A percentile compares a stretch with the other conserved stretches of the same genome.
Evolutionary conservation across 768 basidiomycete species (phyloP).

Genomic region (Serendipita sp.): DNA sequence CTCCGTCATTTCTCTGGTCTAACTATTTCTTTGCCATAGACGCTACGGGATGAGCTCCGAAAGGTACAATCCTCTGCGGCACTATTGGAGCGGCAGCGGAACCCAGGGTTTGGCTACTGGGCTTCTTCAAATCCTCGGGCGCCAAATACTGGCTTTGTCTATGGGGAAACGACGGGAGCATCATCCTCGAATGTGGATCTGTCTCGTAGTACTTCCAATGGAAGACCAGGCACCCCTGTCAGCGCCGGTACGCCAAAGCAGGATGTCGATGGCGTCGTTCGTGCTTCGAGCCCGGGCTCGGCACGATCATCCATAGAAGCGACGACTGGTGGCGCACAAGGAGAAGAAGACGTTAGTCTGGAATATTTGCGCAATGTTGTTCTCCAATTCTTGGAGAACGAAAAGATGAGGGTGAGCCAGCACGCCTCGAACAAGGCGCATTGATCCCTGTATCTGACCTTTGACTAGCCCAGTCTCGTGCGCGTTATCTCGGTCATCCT

Average conservation of each 20-base stretch:
- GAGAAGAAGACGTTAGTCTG: conserved; percentile 85
- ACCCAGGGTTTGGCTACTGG: conserved; percentile 94
- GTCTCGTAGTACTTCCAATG: background rate
- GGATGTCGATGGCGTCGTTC: conserved; percentile 4
- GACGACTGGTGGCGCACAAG: conserved; percentile 18
- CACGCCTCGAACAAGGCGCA: background rate
- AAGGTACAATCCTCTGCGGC: conserved; percentile 92
- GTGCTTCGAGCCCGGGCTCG: conserved; percentile 9
- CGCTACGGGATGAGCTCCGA: conserved; percentile 80
- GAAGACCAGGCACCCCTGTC: background rate
- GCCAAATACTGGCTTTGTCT: background rate
- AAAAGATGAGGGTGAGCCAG: conserved; percentile 83
- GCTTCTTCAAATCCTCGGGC: conserved; percentile 17
- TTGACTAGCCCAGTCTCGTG: conserved; percentile 67
- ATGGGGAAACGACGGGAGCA: background rate
- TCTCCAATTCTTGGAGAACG: conserved; percentile 92
- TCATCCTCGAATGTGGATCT: background rate
- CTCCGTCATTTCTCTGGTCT: background rate
- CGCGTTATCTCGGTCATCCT: conserved; percentile 84
- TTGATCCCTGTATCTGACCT: conserved; percentile 9
- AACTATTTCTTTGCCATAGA: conserved; percentile 28
- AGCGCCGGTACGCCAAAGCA: background rate
- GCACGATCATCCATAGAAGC: conserved; percentile 4
- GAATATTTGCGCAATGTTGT: conserved; percentile 96
- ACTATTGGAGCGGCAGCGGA: conserved; percentile 75